A percentile compares a stretch with the other conserved stretches of the same genome.
phyloP scores from a whole-genome alignment of 2,329 filamentous ascomycete species.

The Monosporascus sp. region DNA sequence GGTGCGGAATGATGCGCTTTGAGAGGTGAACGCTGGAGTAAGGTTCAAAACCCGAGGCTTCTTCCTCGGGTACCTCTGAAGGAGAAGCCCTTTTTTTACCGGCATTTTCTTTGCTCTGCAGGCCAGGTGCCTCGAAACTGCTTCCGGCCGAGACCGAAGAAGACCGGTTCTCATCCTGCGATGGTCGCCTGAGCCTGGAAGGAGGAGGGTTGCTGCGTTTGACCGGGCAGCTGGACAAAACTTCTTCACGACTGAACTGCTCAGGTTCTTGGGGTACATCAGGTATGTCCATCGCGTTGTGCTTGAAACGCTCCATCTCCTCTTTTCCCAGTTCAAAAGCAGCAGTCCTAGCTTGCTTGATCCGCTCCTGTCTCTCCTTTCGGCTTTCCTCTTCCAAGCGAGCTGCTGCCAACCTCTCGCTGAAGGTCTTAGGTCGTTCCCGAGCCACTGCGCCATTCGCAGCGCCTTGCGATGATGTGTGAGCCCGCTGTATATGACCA shows the following conservation, averaged over 20 bases:
- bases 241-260: constrained; percentile 58
- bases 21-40: constrained; percentile 83
- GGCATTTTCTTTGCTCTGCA: constrained; percentile 17
- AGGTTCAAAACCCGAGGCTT: constrained; percentile 68
- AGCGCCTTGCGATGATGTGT: constrained; percentile 29
- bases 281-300: constrained; percentile 49
- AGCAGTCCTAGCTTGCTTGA: constrained; percentile 47
- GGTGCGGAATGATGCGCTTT: constrained; percentile 76
- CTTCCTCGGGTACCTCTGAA: constrained; percentile 35
- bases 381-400: constrained; percentile 49
- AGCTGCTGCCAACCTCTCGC: constrained; percentile 74
- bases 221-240: constrained; percentile 39
- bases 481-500: constrained; percentile 40
- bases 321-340: constrained; percentile 52
- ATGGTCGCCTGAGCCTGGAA: constrained; percentile 23
- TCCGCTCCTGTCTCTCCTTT: constrained; percentile 45
- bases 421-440: constrained; percentile 59
- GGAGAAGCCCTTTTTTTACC: constrained; percentile 20
- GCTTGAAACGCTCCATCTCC: constrained; percentile 56
- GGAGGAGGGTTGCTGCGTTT: constrained; percentile 38
- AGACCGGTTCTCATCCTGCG: constrained; percentile 9
- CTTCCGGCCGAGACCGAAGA: constrained; percentile 1
- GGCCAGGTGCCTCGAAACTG: constrained; percentile 10
- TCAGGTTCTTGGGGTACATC: constrained; percentile 41
- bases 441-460: constrained; percentile 21